phyloP scores from a whole-genome alignment of 2,329 filamentous ascomycete species.

The Penicillium sp. region DNA sequence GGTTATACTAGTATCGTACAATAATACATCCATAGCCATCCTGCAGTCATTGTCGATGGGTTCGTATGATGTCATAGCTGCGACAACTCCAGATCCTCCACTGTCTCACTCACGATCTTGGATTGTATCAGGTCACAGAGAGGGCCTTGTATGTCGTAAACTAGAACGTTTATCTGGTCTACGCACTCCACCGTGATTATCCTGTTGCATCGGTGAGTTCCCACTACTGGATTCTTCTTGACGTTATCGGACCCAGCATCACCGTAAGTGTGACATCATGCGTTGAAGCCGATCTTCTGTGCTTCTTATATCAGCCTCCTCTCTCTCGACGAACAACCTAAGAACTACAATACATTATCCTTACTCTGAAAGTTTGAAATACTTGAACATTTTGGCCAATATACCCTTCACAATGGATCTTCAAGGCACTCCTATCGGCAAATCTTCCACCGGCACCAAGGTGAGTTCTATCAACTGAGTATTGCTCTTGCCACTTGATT shows the following conservation, averaged over 20 bases:
- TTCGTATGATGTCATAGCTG: conserved; percentile 9
- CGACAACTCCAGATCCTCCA: neutral
- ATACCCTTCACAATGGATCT: conserved; percentile 31
- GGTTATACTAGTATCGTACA: neutral
- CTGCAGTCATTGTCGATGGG: no score
- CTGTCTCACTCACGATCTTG: neutral
- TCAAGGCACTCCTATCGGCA: conserved; percentile 35
- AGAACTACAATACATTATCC: neutral
- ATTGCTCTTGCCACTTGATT: neutral
- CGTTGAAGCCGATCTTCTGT: neutral
- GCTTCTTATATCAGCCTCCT: conserved; percentile 19
- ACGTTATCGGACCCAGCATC: conserved; percentile 12
- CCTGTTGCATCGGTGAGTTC: neutral
- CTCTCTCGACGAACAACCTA: conserved; percentile 12
- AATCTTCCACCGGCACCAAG: conserved; percentile 33
- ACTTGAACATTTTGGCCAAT: neutral
- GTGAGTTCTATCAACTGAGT: conserved; percentile 16
- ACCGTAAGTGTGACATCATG: conserved; percentile 34
- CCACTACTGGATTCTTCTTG: conserved; percentile 3
- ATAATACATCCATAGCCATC: neutral
- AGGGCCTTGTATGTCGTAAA: neutral
- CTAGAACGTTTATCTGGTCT: neutral
- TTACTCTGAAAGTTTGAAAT: neutral
- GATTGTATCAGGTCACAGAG: neutral
- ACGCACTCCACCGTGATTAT: neutral